These are phyloP conservation scores for Strobilomyces confusus DNA, from an alignment of 768 basidiomycete species.

Conservation along the genomic window DNA sequence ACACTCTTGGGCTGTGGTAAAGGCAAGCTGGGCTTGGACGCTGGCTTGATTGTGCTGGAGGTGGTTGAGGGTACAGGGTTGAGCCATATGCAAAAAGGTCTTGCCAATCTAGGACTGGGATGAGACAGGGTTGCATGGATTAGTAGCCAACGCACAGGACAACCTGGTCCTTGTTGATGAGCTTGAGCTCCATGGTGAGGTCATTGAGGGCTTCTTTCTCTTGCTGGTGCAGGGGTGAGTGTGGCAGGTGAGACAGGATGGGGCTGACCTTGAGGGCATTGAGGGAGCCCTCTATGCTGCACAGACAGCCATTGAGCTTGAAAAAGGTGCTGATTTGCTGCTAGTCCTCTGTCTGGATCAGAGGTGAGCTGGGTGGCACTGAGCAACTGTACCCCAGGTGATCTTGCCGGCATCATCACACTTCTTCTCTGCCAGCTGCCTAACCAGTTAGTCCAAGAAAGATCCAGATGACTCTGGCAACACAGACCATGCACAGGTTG, in stretches of 20 bases:
- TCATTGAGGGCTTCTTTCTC: slow-evolving; percentile 95
- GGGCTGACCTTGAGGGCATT: slow-evolving; percentile 73
- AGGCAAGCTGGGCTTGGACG: too few relatives aligned
- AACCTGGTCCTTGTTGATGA: slow-evolving; percentile 81
- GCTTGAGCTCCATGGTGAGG: slow-evolving; percentile 80
- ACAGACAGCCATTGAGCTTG: slow-evolving; percentile 78
- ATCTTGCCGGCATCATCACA: slow-evolving; percentile 72
- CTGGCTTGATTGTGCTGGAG: too few relatives aligned
- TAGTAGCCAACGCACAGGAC: too few relatives aligned
- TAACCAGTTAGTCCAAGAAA: too few relatives aligned
- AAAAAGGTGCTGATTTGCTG: slow-evolving; percentile 90
- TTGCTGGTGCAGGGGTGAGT: slow-evolving; percentile 46
- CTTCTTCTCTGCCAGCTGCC: slow-evolving; percentile 66
- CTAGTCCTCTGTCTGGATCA: slow-evolving; percentile 60
- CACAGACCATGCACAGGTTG: too few relatives aligned
- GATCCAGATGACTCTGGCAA: too few relatives aligned
- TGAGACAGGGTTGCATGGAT: too few relatives aligned
- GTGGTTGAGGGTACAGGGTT: too few relatives aligned
- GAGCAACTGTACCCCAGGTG: slow-evolving; percentile 63
- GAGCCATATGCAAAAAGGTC: too few relatives aligned
- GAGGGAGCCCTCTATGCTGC: slow-evolving; percentile 67
- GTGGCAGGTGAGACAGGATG: not conserved
- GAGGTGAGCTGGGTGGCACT: not conserved
- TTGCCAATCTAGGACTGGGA: too few relatives aligned
- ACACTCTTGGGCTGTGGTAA: too few relatives aligned